Evolutionary conservation across 495 filamentous ascomycete genomes (phyloP).

Genomic region (Pyrenula massariospora): DNA sequence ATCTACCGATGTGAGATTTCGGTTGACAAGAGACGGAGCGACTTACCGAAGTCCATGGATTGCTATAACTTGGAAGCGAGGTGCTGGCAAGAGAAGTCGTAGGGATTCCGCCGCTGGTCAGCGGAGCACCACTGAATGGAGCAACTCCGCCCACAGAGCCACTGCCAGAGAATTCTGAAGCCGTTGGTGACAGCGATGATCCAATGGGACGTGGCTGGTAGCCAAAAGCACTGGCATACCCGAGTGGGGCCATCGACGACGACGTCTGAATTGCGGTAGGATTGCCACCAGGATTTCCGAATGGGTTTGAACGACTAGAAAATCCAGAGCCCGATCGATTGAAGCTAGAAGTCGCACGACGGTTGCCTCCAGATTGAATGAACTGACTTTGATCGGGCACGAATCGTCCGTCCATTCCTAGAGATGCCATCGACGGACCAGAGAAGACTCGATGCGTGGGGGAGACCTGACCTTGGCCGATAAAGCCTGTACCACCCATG

Average conservation of each 20-base stretch:
- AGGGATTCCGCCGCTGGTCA: constrained; percentile 8
- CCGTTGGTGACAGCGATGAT: constrained; percentile 73
- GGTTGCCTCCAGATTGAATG: constrained; percentile 21
- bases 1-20: constrained; percentile 5
- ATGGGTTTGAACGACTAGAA: constrained; percentile 4
- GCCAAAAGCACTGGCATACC: constrained; percentile 6
- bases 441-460: constrained; percentile 29
- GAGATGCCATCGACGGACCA: constrained; percentile 21
- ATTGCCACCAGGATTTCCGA: constrained; percentile 1
- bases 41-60: constrained; percentile 42
- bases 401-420: constrained; percentile 15
- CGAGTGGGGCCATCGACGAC: background rate
- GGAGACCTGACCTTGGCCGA: constrained; percentile 3
- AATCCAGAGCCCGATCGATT: constrained; percentile 23
- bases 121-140: constrained; percentile 5
- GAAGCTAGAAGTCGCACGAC: constrained; percentile 25
- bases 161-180: constrained; percentile 59
- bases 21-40: background rate
- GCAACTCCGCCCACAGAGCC: constrained; percentile 14
- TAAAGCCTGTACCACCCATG: constrained; percentile 2
- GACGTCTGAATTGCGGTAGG: constrained; percentile 11
- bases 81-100: background rate
- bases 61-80: constrained; percentile 2
- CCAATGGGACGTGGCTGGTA: constrained; percentile 66
- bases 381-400: constrained; percentile 19